Percentiles rank a stretch among this genome's conserved stretches.
Evolutionary conservation across 2,329 filamentous ascomycete species (phyloP).

Genomic region (Canariomyces notabilis): DNA sequence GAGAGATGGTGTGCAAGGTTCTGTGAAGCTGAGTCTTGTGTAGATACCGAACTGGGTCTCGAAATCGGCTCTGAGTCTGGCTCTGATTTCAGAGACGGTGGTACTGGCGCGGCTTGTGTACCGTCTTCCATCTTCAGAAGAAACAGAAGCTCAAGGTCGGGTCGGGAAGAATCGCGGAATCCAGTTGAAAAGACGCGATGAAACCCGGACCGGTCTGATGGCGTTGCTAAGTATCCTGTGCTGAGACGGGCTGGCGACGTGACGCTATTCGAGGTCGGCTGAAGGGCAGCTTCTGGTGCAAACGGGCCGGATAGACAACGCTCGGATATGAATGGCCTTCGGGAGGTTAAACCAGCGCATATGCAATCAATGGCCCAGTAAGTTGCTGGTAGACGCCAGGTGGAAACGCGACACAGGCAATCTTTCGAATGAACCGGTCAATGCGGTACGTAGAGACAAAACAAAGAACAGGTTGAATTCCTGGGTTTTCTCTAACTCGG

Average conservation of each 20-base stretch:
- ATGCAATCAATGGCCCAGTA: background rate
- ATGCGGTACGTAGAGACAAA: constrained; percentile 2
- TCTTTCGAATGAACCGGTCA: constrained; percentile 12
- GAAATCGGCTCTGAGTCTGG: constrained; percentile 48
- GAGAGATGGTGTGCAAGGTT: constrained; percentile 39
- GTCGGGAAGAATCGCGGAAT: constrained; percentile 18
- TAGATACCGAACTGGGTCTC: constrained; percentile 45
- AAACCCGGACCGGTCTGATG: constrained; percentile 31
- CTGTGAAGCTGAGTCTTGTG: constrained; percentile 34
- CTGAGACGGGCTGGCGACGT: too few relatives aligned
- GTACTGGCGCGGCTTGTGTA: constrained; percentile 34
- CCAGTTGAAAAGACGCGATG: too few relatives aligned
- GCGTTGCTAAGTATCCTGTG: constrained; percentile 7
- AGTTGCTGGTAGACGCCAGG: background rate
- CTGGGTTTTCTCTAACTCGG: constrained; percentile 4
- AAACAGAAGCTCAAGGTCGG: constrained; percentile 22
- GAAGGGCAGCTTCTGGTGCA: background rate
- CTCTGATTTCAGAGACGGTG: constrained; percentile 42
- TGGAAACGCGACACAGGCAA: background rate
- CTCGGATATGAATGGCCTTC: background rate
- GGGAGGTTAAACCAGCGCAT: background rate
- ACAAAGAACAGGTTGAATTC: constrained; percentile 9
- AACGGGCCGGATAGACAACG: background rate
- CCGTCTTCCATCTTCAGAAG: constrained; percentile 44
- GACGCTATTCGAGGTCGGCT: background rate